phyloP scores from a whole-genome alignment of 805 yeast genomes.

The Tetrapisispora namnaoensis region DNA sequence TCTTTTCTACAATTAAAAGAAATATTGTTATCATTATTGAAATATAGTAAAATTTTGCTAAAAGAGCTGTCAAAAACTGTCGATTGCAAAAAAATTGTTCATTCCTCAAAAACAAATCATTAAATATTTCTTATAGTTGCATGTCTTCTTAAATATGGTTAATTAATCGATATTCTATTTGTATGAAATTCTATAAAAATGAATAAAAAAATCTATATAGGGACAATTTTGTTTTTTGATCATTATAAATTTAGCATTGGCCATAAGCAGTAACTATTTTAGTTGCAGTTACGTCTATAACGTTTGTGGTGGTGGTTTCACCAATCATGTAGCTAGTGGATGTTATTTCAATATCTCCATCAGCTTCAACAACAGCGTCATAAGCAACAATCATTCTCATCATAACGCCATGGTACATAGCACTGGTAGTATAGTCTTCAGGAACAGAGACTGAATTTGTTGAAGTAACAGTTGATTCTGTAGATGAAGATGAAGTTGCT shows the following conservation, averaged over 20 bases:
- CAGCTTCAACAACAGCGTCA: background rate
- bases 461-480: no score
- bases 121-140: no score
- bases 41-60: no score
- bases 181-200: background rate
- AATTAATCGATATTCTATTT: background rate
- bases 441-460: background rate
- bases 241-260: background rate
- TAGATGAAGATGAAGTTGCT: no score
- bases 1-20: no score
- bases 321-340: background rate
- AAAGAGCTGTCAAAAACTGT: no score
- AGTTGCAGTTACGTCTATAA: background rate
- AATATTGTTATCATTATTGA: no score
- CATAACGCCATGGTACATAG: background rate
- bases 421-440: background rate
- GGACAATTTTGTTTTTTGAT: background rate
- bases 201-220: background rate
- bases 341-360: background rate
- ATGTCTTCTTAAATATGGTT: no score
- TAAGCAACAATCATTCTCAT: background rate
- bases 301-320: background rate
- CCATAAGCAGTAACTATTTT: background rate
- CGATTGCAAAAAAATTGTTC: no score
- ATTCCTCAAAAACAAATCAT: no score